Evolutionary conservation across 495 filamentous ascomycete genomes (phyloP), one percentile per base, ranked within the genome.

Genomic region (Schizothecium vesticola): DNA sequence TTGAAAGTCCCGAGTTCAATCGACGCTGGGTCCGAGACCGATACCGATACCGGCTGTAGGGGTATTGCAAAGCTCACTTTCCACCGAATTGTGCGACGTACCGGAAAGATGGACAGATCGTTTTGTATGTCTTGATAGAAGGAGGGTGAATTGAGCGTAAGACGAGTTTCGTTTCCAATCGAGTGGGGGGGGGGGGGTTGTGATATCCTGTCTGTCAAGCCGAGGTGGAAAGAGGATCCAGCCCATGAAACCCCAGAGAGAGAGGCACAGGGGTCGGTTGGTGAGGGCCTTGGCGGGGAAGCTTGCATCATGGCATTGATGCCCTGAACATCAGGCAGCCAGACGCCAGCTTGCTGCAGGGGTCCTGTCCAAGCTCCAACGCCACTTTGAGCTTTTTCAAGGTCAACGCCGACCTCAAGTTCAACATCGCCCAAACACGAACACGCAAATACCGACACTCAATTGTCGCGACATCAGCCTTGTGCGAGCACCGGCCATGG

Each of bases 241-340:
- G 33, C 56, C 25, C 56, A 59, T 55, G 64, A 66, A 57, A 60
- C 64, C 65, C 60, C 63, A 22, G 31, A 25, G 31, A 23, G 61
- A 21, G 19, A 59, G 25, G 60, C 33, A 62, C 60, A 62, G 29
- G 60, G 60, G 60, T 62, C 22, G 25, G 22, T 10, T 59, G 33
- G 36, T 16, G 19, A 64, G 28, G 62, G 21, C 56, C 62, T 24
- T 51, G 43, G 43, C 43, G 63, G 51, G 63, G 25, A 26, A 33
- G 21, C 31, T 64, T 64, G 43, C 23, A 56, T 51, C 62, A 43
- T 64, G 62, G n/a, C 33, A 3, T 64, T 31, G 11, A 51, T 51
- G 25, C 26, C 24, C 57, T 59, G 57, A 33, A 55, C 56, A 16
- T 66, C 22, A 66, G 64, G 64, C 64, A 66, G 9, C 19, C n/a